Conservation (phyloP, 1,284 basidiomycete genomes). For the Cryptococcus sp. region DNA sequence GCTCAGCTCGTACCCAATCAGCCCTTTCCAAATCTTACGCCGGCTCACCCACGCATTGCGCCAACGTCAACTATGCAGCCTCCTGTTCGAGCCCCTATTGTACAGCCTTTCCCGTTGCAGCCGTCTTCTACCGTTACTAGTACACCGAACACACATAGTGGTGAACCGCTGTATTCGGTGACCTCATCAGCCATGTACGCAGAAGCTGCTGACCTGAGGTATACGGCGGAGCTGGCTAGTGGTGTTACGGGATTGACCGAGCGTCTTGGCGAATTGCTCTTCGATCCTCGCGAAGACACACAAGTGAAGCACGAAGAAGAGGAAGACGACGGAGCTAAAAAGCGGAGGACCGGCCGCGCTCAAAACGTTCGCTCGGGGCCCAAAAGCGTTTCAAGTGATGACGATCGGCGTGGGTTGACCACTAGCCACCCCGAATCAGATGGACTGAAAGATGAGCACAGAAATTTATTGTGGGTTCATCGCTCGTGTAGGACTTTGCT, state of each 20-base stretch:
- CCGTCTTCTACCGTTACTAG: too few species aligned
- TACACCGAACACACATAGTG: too few species aligned
- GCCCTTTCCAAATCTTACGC: too few species aligned
- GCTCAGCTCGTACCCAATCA: too few species aligned
- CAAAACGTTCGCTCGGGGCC: not conserved
- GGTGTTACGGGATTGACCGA: slow-evolving; percentile 27
- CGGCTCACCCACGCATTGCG: too few species aligned
- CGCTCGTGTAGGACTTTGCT: not conserved
- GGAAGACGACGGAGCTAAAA: slow-evolving; percentile 17
- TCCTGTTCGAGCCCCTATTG: too few species aligned
- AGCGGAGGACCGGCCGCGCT: slow-evolving; percentile 11
- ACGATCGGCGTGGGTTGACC: not conserved
- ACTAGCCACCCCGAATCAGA: slow-evolving; percentile 33
- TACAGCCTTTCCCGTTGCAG: too few species aligned
- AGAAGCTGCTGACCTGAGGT: slow-evolving; percentile 32
- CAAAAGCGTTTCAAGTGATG: not conserved
- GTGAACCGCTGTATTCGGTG: too few species aligned
- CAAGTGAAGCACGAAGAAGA: slow-evolving; percentile 7
- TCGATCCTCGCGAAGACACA: slow-evolving; percentile 27
- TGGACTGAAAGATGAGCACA: slow-evolving; percentile 34
- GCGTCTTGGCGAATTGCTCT: slow-evolving; percentile 46
- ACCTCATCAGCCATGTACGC: slow-evolving; percentile 17
- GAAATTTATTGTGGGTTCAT: slow-evolving; percentile 32
- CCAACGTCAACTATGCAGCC: too few species aligned
- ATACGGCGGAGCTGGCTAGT: slow-evolving; percentile 21